Conservation (phyloP, 371 early-diverging fungal species). For the Neoconidiobolus thromboides region DNA sequence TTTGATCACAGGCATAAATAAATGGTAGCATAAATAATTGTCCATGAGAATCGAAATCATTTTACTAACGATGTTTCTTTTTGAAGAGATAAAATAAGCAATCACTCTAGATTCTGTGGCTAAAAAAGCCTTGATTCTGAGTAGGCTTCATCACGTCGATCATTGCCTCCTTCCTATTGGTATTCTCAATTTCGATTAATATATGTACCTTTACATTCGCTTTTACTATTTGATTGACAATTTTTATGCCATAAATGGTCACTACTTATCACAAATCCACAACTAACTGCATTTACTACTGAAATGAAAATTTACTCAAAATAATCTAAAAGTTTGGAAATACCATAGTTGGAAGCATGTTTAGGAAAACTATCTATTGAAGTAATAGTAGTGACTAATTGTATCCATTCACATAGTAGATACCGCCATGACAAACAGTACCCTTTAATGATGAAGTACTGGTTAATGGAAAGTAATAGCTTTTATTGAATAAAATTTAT, state of each 20-base stretch:
- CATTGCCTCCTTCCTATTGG: neutral
- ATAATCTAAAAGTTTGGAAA: neutral
- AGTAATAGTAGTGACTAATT: neutral
- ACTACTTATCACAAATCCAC: slow-evolving; percentile 15
- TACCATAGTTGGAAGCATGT: neutral
- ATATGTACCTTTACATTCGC: slow-evolving; percentile 10
- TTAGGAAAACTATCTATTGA: neutral
- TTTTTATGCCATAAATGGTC: slow-evolving; percentile 27
- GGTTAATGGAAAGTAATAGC: neutral
- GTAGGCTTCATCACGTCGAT: neutral
- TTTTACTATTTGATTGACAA: slow-evolving; percentile 5
- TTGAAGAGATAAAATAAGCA: neutral
- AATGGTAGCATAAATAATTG: neutral
- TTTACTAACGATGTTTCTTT: neutral
- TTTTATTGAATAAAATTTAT: neutral
- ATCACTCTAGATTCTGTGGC: neutral
- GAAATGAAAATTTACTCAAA: slow-evolving; percentile 20
- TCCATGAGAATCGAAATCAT: neutral
- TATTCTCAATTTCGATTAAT: neutral
- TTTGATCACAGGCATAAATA: slow-evolving; percentile 11
- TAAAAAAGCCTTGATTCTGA: neutral
- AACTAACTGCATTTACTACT: slow-evolving; percentile 27
- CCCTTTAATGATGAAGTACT: neutral
- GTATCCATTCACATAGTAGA: slow-evolving; percentile 6
- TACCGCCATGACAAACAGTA: neutral